These are phyloP conservation scores for Piper longum DNA, from an alignment of 164 flowering plant species.

Conservation along the genomic window DNA sequence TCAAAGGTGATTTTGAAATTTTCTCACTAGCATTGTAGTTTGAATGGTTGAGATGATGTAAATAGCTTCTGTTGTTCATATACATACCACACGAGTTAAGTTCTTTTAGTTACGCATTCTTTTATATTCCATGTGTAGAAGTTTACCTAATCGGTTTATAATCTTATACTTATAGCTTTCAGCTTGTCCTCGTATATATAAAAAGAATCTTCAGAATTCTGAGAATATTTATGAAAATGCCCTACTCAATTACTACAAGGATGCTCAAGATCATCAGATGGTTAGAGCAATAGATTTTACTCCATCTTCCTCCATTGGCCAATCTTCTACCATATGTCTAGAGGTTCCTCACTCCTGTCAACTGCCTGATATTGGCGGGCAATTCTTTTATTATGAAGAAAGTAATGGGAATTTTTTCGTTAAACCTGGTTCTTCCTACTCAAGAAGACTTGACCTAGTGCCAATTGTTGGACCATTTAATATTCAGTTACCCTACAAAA, in stretches of 20 bases:
- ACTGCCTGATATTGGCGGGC: slow-evolving; percentile 38
- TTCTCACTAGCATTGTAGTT: no score
- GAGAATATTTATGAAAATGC: slow-evolving; percentile 12
- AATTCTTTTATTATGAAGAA: slow-evolving; percentile 35
- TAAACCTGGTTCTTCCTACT: slow-evolving; percentile 27
- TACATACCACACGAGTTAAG: no score
- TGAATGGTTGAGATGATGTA: no score
- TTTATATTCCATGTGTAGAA: no score
- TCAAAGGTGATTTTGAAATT: no score
- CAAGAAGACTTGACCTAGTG: slow-evolving; percentile 33
- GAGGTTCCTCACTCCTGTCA: slow-evolving; percentile 32
- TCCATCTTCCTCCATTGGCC: slow-evolving; percentile 46
- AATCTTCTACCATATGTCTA: slow-evolving; percentile 66
- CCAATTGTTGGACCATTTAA: slow-evolving; percentile 44
- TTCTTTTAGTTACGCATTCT: no score
- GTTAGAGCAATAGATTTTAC: slow-evolving; percentile 65
- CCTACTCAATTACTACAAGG: slow-evolving; percentile 25
- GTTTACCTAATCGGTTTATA: no score
- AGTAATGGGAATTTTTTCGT: slow-evolving; percentile 22
- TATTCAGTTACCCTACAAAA: slow-evolving; percentile 37
- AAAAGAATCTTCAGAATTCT: slow-evolving; percentile 19
- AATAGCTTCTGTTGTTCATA: no score
- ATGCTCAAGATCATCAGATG: slow-evolving; percentile 48
- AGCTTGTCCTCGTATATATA: slow-evolving; percentile 60
- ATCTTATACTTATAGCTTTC: slow-evolving; percentile 20